Base-by-base conservation (phyloP, 2,329 filamentous ascomycete genomes). In the Aspergillus quadricinctus region DNA sequence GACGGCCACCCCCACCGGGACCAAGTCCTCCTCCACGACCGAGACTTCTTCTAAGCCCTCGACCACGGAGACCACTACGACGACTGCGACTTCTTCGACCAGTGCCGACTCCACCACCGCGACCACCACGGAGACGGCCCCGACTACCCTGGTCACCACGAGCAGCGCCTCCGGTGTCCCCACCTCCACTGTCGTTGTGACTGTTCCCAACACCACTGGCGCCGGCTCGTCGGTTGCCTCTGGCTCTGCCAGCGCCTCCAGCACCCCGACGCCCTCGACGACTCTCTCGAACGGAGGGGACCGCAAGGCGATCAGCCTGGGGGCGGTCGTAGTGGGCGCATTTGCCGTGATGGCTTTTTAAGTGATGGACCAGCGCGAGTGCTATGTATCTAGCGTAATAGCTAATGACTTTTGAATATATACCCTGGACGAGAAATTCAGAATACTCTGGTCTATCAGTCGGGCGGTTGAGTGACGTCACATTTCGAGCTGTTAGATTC, bases 281-380 rank as follows among this genome's bases (percentile, higher is more conserved):
- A 50, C 54, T 43, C 58, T 60, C 69, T 73, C 67, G 59, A 66
- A 61, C 51, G 66, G 59, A 60, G 71, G 70, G 54, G 67, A 66
- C 64, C 71, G 66, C 57, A 72, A 68, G 59, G 66, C 60, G 56
- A 61, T 67, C 59, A 70, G 68, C 69, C 59, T 72, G 57, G 72
- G 70, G 55, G 70, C 68, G 51, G 60, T 73, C 49, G 66, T 68
- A 31, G 68, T 65, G 40, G 72, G 69, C 66, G 55, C 71, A 37
- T 60, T 67, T 55, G 72, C 71, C 55, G 64, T 72, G 54, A 60
- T 74, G 52, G 71, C 70, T 49, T 67, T 74, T 58, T 74, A 74
- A 69, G 53, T 46, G 19, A 23, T 21, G 43, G 21, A 14, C 11
- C 9, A 37, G 31, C 5, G 1, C 31, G 31, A 6, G 31, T 37